phyloP scores from a whole-genome alignment of 1,284 basidiomycete species.

The Pholiota adiposa region DNA sequence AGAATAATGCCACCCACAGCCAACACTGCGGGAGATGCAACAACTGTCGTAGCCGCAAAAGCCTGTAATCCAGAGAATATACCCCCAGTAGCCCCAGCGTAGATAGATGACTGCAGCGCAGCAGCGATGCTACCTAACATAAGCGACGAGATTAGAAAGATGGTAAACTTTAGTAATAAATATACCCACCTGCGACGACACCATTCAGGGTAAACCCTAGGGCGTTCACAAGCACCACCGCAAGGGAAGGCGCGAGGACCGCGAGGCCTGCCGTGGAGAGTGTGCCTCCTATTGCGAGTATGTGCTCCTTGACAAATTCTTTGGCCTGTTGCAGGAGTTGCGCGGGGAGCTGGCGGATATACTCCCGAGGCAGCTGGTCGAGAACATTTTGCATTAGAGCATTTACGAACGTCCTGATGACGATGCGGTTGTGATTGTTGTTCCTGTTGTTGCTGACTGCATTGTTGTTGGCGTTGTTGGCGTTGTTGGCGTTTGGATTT shows the following conservation, averaged over 20 bases:
- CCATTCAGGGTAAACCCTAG: constrained; percentile 22
- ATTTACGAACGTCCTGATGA: no score
- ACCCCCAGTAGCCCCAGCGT: constrained; percentile 1
- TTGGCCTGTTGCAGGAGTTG: neutral
- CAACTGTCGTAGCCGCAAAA: constrained; percentile 6
- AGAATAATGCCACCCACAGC: neutral
- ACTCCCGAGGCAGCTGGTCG: neutral
- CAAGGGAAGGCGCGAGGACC: constrained; percentile 15
- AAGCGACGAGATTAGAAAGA: no score
- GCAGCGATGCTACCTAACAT: neutral
- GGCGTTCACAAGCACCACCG: constrained; percentile 13
- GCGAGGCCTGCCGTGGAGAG: constrained; percentile 5
- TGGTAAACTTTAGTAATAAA: no score
- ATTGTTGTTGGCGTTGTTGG: no score
- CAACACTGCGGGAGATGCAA: neutral
- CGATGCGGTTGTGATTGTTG: neutral
- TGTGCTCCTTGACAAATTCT: constrained; percentile 1
- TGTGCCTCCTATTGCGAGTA: neutral
- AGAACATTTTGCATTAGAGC: neutral
- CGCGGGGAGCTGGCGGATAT: neutral
- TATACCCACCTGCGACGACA: no score
- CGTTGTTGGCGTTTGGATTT: no score
- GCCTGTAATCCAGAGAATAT: constrained; percentile 3
- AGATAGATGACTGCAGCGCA: neutral
- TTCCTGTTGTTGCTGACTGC: neutral